Base-by-base conservation (phyloP, 441 rosid species). In the Francoa sonchifolia region DNA sequence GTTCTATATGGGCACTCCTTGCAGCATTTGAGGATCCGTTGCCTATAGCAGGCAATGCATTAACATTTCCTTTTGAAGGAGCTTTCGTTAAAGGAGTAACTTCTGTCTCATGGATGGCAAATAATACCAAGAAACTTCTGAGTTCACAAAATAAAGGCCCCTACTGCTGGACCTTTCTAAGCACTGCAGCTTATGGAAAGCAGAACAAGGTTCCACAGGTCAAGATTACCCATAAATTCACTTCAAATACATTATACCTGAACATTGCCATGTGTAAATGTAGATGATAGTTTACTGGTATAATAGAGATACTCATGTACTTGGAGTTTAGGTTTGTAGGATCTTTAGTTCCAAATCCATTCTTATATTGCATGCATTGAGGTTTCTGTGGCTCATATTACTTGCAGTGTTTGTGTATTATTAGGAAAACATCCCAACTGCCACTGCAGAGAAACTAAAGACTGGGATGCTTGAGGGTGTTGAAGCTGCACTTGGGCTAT, bases 131-230 rank as follows among this genome's bases (percentile, higher is more conserved):
- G 51, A 89, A 89, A 68, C 80, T 89, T 50, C 37, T 44, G 37
- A 55, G 33, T 43, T 56, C 73, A 33, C 47, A 32, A 8, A 58
- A 40, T 14, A 56, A 47, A n/a, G 42, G 66, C 44, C 77, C 82
- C 33, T 68, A 76, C 12, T 81, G 95, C 54, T 89, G 95, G 94
- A 79, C 95, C 31, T 72, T 89, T 58, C 77, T 89, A 55, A 81
- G 95, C 62, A 77, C 82, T 23, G 82, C 88, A 49, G 49, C 85
- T 55, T 89, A 63, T 42, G 94, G 88, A 37, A 84, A 71, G 61
- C 65, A 46, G 48, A 89, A 75, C 78, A 89, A 89, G 69, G 97
- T 79, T 62, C 97, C 97, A 22, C 96, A 82, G 79, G 96, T 82
- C 34, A 38, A 54, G 62, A 35, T 44, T 14, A 5, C 3, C 28